phyloP scores from a whole-genome alignment of 1,284 basidiomycete species.

The Austropuccinia psidii region DNA sequence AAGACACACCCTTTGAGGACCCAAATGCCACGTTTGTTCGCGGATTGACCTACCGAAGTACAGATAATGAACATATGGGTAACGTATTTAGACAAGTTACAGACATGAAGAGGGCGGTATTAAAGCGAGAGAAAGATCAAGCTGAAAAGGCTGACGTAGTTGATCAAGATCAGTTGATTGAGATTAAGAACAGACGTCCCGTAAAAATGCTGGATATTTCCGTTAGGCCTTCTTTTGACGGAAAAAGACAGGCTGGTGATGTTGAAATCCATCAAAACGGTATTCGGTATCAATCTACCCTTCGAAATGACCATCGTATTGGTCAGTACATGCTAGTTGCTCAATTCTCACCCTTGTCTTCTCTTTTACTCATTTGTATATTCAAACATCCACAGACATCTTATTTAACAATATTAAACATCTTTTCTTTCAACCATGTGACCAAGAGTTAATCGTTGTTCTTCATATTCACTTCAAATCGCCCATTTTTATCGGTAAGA shows the following conservation, averaged over 20 bases:
- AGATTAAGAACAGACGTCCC: conserved; percentile 58
- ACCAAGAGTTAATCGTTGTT: conserved; percentile 89
- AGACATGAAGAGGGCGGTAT: conserved; percentile 90
- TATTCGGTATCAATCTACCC: conserved; percentile 78
- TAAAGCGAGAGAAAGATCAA: conserved; percentile 93
- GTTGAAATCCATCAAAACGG: conserved; percentile 98
- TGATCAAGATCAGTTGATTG: conserved; percentile 81
- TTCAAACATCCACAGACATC: conserved; percentile 55
- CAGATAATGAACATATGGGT: conserved; percentile 80
- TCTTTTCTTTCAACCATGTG: conserved; percentile 97
- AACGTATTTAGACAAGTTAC: conserved; percentile 84
- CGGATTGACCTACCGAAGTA: conserved; percentile 85
- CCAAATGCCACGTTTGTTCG: conserved; percentile 94
- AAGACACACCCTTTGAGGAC: conserved; percentile 97
- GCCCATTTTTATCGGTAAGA: conserved; percentile 98
- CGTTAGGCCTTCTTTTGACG: conserved; percentile 83
- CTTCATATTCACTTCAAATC: conserved; percentile 89
- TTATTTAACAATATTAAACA: conserved; percentile 98
- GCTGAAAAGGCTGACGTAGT: conserved; percentile 97
- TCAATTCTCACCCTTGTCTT: not conserved
- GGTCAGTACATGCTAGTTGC: not conserved
- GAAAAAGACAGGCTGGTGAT: conserved; percentile 76
- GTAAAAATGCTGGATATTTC: conserved; percentile 74
- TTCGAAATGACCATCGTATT: conserved; percentile 70
- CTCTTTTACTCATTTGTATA: not conserved